Percentiles rank a stretch among this genome's conserved stretches.
phyloP scores from a whole-genome alignment of 495 filamentous ascomycete genomes.

The Diplogelasinospora grovesii region DNA sequence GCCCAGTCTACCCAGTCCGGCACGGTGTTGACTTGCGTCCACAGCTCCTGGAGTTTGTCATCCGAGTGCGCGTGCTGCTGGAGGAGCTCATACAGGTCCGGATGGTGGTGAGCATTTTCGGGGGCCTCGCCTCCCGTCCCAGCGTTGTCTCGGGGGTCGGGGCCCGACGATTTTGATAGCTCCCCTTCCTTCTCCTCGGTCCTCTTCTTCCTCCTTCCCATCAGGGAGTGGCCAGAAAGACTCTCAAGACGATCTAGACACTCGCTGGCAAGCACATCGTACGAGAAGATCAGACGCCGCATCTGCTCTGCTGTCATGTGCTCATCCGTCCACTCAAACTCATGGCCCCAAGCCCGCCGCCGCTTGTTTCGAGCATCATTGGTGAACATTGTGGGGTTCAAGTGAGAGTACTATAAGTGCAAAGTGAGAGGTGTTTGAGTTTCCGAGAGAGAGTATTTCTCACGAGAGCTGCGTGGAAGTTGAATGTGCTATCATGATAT shows the following conservation, averaged over 20 bases:
- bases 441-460: no score
- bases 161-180: no score
- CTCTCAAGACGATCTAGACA: constrained; percentile 39
- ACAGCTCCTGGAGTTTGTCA: constrained; percentile 52
- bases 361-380: constrained; percentile 10
- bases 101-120: constrained; percentile 5
- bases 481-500: no score
- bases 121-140: no score
- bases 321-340: constrained; percentile 61
- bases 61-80: constrained; percentile 50
- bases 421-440: no score
- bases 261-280: constrained; percentile 62
- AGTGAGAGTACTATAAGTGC: no score
- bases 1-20: constrained; percentile 76
- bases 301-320: constrained; percentile 59
- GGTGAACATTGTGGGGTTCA: neutral
- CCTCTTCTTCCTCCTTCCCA: neutral
- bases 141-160: constrained; percentile 2
- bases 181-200: neutral
- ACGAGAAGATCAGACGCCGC: constrained; percentile 54
- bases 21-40: constrained; percentile 61
- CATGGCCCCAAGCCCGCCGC: constrained; percentile 53
- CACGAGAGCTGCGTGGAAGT: no score
- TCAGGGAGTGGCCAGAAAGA: neutral
- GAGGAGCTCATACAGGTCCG: constrained; percentile 59